Percentiles rank a stretch among this genome's conserved stretches.
Conservation (phyloP, 768 basidiomycete genomes). For the Tulasnella sp. region DNA sequence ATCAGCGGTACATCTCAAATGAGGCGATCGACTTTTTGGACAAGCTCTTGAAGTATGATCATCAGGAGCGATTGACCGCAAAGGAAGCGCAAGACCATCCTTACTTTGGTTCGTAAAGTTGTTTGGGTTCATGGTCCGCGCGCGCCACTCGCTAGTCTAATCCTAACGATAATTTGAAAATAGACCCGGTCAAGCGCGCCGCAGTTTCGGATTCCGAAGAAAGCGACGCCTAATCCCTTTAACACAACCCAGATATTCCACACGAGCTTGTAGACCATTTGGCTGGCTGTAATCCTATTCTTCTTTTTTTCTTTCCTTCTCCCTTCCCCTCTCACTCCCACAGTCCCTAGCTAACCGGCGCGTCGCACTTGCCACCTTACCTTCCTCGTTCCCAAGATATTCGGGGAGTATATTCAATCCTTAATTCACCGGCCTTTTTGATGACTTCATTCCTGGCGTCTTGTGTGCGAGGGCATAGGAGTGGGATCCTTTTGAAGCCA, state of each 20-base stretch:
- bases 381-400: background rate
- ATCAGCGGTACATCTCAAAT: slow-evolving; percentile 48
- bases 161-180: slow-evolving; percentile 6
- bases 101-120: slow-evolving; percentile 47
- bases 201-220: slow-evolving; percentile 18
- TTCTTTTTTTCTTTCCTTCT: background rate
- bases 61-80: slow-evolving; percentile 59
- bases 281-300: background rate
- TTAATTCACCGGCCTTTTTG: background rate
- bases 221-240: slow-evolving; percentile 16
- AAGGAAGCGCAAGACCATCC: slow-evolving; percentile 58
- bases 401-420: background rate
- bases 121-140: background rate
- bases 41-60: slow-evolving; percentile 59
- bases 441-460: background rate
- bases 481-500: background rate
- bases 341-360: background rate
- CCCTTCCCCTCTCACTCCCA: background rate
- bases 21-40: slow-evolving; percentile 63
- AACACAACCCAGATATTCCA: background rate
- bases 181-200: slow-evolving; percentile 20
- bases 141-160: background rate
- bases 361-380: background rate
- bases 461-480: background rate
- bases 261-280: background rate